A percentile compares a stretch with the other conserved stretches of the same genome.
These are phyloP conservation scores for Globisporangium alternatum DNA, from an alignment of 352 stramenopile genomes.

Conservation along the genomic window DNA sequence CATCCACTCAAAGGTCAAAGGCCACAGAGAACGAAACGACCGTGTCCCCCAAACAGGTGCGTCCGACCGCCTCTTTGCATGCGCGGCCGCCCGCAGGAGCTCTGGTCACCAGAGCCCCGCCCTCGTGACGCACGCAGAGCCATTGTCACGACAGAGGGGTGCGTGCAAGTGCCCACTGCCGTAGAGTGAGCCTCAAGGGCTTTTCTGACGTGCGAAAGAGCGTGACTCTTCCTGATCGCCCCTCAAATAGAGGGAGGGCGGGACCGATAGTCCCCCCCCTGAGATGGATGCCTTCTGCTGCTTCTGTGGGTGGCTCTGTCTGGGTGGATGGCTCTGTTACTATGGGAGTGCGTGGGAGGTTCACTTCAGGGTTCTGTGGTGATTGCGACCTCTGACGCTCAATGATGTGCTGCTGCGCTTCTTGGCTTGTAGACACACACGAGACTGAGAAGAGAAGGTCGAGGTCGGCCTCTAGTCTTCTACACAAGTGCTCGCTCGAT, in stretches of 20 bases:
- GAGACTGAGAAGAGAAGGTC: background rate
- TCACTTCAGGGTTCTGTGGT: background rate
- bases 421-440: background rate
- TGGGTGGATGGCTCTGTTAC: background rate
- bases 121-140: background rate
- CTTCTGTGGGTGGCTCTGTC: background rate
- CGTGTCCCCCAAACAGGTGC: conserved; percentile 16
- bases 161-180: background rate
- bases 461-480: background rate
- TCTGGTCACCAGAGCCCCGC: background rate
- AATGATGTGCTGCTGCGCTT: background rate
- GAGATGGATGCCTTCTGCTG: background rate
- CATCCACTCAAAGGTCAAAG: conserved; percentile 21
- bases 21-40: conserved; percentile 17
- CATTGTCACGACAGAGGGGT: background rate
- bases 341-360: too few relatives aligned
- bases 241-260: background rate
- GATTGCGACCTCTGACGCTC: background rate
- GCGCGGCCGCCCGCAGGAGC: background rate
- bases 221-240: conserved; percentile 12
- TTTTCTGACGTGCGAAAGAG: conserved; percentile 11
- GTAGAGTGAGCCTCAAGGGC: background rate
- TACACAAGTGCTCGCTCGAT: conserved; percentile 6
- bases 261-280: background rate
- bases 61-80: background rate